These are phyloP conservation scores for Mychonastes homosphaera DNA, from an alignment of 139 green algal species.

Conservation along the genomic window DNA sequence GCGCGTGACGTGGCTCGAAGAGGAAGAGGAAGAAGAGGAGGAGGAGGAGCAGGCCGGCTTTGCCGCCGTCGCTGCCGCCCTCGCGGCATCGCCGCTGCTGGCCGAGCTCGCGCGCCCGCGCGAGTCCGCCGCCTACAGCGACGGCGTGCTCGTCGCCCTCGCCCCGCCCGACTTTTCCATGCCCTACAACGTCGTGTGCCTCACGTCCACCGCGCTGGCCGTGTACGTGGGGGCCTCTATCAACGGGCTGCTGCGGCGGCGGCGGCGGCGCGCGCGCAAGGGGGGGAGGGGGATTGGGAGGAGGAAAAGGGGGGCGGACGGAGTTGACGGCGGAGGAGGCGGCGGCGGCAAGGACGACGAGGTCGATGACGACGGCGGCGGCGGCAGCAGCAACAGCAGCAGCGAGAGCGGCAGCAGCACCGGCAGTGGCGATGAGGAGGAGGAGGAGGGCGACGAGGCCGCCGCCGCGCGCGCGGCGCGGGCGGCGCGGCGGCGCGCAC, in stretches of 20 bases:
- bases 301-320: too few relatives aligned
- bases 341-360: not conserved
- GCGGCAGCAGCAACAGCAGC: not conserved
- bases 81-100: not conserved
- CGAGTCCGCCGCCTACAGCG: conserved; percentile 25
- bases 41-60: conserved; percentile 7
- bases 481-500: too few relatives aligned
- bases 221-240: conserved; percentile 57
- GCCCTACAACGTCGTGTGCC: conserved; percentile 90
- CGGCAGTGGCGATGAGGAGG: not conserved
- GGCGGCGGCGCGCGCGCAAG: not conserved
- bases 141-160: conserved; percentile 52
- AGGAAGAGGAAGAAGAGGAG: not conserved
- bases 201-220: conserved; percentile 74
- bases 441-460: too few relatives aligned
- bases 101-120: not conserved
- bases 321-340: not conserved
- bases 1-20: conserved; percentile 26
- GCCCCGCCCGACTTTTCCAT: conserved; percentile 86
- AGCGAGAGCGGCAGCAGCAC: not conserved
- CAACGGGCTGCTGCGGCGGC: conserved; percentile 32
- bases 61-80: not conserved
- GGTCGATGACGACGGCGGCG: not conserved
- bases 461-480: too few relatives aligned
- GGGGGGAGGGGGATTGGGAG: not conserved